phyloP scores from a whole-genome alignment of 2,329 filamentous ascomycete genomes.

The Pseudocercospora vitis region DNA sequence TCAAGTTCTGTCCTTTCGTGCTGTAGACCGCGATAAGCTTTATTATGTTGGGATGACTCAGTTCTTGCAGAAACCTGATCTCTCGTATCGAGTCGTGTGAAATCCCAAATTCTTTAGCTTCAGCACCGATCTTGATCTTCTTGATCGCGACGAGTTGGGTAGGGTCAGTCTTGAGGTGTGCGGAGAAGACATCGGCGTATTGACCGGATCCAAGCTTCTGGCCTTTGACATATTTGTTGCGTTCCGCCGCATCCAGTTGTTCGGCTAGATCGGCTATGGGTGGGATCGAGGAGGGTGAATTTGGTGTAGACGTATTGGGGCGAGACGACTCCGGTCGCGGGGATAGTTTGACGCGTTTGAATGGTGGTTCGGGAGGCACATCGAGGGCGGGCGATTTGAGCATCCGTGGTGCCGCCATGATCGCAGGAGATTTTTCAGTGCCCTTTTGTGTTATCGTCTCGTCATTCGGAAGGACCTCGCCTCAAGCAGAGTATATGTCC shows the following conservation, averaged over 20 bases:
- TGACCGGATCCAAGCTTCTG: conserved; percentile 94
- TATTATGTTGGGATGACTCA: conserved; percentile 94
- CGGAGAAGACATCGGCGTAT: conserved; percentile 92
- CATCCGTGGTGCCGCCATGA: conserved; percentile 10
- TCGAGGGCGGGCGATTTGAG: conserved; percentile 36
- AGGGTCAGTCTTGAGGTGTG: conserved; percentile 72
- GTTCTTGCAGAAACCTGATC: conserved; percentile 91
- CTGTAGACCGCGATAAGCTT: conserved; percentile 89
- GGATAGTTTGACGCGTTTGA: conserved; percentile 34
- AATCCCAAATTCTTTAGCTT: conserved; percentile 81
- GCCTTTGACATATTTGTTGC: conserved; percentile 87
- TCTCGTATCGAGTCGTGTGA: conserved; percentile 93
- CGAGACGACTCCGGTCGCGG: conserved; percentile 15
- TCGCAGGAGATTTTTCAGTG: not conserved
- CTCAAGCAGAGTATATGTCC: not conserved
- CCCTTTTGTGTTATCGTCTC: not conserved
- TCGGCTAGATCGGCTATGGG: conserved; percentile 44
- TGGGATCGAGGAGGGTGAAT: conserved; percentile 15
- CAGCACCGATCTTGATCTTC: conserved; percentile 83
- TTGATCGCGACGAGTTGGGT: conserved; percentile 82
- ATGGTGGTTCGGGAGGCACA: conserved; percentile 36
- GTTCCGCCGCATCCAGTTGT: conserved; percentile 53
- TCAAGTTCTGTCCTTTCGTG: conserved; percentile 94
- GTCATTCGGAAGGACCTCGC: not conserved
- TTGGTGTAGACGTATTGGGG: conserved; percentile 19